phyloP scores from a whole-genome alignment of 306 rosid genomes.

The Cucurbita argyrosperma region DNA sequence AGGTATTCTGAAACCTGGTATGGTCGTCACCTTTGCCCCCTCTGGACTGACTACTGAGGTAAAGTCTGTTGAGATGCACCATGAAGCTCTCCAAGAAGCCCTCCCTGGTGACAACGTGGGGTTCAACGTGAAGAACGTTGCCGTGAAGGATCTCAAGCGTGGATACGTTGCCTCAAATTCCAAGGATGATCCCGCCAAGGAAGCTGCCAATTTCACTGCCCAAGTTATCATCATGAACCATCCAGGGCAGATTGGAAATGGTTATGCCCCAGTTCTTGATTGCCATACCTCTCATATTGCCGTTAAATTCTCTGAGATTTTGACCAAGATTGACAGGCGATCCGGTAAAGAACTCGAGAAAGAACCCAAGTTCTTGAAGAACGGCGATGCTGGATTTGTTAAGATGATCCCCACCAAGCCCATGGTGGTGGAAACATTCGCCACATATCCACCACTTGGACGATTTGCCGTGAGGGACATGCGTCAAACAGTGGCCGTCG shows the following conservation, averaged over 20 bases:
- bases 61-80: constrained; percentile 89
- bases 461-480: constrained; percentile 89
- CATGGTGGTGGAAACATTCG: constrained; percentile 83
- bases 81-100: constrained; percentile 65
- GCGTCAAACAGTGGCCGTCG: constrained; percentile 91
- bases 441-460: constrained; percentile 74
- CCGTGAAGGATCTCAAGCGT: constrained; percentile 91
- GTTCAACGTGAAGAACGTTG: constrained; percentile 85
- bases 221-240: constrained; percentile 91
- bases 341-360: constrained; percentile 83
- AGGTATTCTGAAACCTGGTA: constrained; percentile 56
- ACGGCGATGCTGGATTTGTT: constrained; percentile 69
- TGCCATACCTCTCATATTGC: constrained; percentile 89
- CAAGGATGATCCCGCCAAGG: constrained; percentile 87
- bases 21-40: constrained; percentile 60
- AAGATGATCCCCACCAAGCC: constrained; percentile 89
- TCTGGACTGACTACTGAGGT: constrained; percentile 66
- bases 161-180: constrained; percentile 84
- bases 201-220: constrained; percentile 68
- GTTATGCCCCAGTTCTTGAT: constrained; percentile 81
- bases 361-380: constrained; percentile 81
- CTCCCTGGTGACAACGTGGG: constrained; percentile 85
- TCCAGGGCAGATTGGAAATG: constrained; percentile 85
- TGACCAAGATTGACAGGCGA: constrained; percentile 80
- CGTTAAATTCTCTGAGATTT: constrained; percentile 53